Evolutionary conservation across 2,329 filamentous ascomycete genomes (phyloP).

Genomic region (Cladophialophora exuberans): DNA sequence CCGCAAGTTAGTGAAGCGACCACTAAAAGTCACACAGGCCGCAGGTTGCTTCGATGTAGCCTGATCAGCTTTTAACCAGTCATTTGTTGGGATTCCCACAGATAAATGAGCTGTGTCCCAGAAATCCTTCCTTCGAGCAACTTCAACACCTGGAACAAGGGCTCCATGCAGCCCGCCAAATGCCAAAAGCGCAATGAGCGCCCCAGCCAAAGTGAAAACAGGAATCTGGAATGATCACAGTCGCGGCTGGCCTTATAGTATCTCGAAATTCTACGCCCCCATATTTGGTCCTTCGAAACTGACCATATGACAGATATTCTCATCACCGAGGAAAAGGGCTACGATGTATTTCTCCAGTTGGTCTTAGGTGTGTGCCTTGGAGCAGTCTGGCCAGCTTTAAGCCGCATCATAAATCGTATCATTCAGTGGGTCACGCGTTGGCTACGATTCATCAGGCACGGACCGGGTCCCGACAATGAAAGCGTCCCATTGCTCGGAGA

Average conservation of each 20-base stretch:
- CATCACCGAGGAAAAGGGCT: too few relatives aligned
- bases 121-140: too few relatives aligned
- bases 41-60: too few relatives aligned
- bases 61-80: too few relatives aligned
- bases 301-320: too few relatives aligned
- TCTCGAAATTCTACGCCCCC: too few relatives aligned
- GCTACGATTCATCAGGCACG: not conserved
- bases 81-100: too few relatives aligned
- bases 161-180: not conserved
- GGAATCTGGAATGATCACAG: not conserved
- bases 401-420: not conserved
- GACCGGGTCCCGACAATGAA: not conserved
- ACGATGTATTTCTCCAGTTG: not conserved
- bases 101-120: too few relatives aligned
- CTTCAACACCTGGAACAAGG: too few relatives aligned
- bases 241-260: not conserved
- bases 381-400: not conserved
- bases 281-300: too few relatives aligned
- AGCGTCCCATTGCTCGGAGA: not conserved
- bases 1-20: too few relatives aligned
- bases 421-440: not conserved
- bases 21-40: too few relatives aligned
- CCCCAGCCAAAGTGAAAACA: not conserved
- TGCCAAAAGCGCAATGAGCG: not conserved
- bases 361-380: not conserved